Conservation (phyloP, 306 rosid genomes). For the Medicago arabica region DNA sequence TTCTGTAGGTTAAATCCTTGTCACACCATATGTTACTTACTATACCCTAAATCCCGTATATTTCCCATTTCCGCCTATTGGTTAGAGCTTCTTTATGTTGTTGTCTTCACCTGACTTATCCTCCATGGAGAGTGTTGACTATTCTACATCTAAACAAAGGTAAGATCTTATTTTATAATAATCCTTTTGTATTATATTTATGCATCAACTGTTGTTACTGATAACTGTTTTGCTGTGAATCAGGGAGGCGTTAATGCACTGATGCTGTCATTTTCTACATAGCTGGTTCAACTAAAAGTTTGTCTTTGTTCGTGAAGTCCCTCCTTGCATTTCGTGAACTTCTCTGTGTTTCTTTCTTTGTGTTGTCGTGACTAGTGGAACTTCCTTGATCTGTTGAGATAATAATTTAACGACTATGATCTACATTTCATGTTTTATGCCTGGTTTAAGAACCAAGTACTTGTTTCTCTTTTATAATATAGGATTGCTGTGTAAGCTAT, state of each 20-base stretch:
- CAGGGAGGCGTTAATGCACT: slow-evolving; percentile 47
- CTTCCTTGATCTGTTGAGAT: slow-evolving; percentile 25
- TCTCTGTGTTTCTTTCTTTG: slow-evolving; percentile 14
- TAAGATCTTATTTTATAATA: slow-evolving; percentile 14
- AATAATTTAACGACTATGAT: slow-evolving; percentile 2
- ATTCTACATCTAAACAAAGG: slow-evolving; percentile 50
- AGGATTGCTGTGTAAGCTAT: slow-evolving; percentile 7
- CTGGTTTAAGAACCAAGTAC: slow-evolving; percentile 18
- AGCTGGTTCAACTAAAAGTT: slow-evolving; percentile 19
- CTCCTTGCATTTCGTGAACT: background rate
- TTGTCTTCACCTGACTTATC: slow-evolving; percentile 35
- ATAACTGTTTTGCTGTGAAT: slow-evolving; percentile 36
- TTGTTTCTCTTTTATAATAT: slow-evolving; percentile 1
- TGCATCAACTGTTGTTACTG: slow-evolving; percentile 12
- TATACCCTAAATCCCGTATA: background rate
- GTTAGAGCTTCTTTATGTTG: slow-evolving; percentile 31
- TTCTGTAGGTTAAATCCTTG: slow-evolving; percentile 41
- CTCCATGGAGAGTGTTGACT: slow-evolving; percentile 47
- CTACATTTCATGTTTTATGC: background rate
- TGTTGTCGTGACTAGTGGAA: slow-evolving; percentile 19
- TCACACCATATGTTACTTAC: slow-evolving; percentile 37
- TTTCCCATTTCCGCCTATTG: slow-evolving; percentile 25
- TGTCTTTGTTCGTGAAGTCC: background rate
- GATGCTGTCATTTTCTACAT: slow-evolving; percentile 32
- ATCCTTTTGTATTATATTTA: background rate